Evolutionary conservation across 805 yeast genomes (phyloP).

Genomic region (Saturnispora gosingensis): DNA sequence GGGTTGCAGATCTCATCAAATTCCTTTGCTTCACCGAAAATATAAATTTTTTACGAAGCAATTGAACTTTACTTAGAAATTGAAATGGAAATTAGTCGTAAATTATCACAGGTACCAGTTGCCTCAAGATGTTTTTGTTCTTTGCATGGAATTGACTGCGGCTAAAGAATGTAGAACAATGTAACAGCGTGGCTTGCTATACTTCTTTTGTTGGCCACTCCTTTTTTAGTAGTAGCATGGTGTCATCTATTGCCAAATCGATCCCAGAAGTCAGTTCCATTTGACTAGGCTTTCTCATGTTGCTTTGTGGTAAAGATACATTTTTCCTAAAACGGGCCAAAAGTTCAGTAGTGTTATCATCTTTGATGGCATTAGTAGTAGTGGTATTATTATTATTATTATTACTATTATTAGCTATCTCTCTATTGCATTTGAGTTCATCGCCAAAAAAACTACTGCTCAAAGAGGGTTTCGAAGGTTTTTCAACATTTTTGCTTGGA

Average conservation of each 20-base stretch:
- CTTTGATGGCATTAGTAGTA: not conserved
- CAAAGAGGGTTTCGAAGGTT: not conserved
- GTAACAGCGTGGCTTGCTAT: not conserved
- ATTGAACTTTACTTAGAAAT: not conserved
- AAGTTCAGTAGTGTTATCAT: not conserved
- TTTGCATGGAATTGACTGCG: not conserved
- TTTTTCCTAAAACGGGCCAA: not conserved
- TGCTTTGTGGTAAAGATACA: not conserved
- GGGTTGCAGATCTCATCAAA: not conserved
- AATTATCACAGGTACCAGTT: not conserved
- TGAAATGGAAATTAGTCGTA: not conserved
- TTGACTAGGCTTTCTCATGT: not conserved
- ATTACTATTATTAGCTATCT: not conserved
- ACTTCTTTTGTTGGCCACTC: slow-evolving; percentile 7
- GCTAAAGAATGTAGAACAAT: not conserved
- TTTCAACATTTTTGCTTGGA: not conserved
- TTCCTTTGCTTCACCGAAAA: not conserved
- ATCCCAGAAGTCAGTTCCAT: not conserved
- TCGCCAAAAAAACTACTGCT: not conserved
- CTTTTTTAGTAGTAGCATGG: slow-evolving; percentile 7
- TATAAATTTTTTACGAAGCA: not conserved
- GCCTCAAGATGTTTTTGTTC: not conserved
- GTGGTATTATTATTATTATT: too few species aligned
- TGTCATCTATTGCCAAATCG: slow-evolving; percentile 4
- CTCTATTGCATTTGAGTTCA: not conserved